Evolutionary conservation across 2,329 filamentous ascomycete genomes (phyloP).

Genomic region (Eutypella sp.): DNA sequence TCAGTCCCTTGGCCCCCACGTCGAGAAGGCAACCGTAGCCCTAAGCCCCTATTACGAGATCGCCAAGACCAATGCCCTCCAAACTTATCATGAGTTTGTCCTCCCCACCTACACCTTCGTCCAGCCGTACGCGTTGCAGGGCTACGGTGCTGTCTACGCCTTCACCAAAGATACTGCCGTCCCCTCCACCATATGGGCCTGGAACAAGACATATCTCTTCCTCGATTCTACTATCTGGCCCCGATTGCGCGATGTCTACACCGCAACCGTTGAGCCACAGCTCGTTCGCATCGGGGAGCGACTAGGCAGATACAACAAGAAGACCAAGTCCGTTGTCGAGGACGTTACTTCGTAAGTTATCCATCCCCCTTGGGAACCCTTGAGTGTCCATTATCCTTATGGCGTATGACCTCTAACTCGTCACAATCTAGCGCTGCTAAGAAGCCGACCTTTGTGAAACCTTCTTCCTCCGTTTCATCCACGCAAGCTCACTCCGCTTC

Average conservation of each 20-base stretch:
- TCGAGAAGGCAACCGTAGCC: slow-evolving; percentile 54
- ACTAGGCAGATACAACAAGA: slow-evolving; percentile 67
- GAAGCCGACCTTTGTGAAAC: slow-evolving; percentile 35
- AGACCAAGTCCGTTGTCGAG: slow-evolving; percentile 28
- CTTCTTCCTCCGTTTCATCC: slow-evolving; percentile 23
- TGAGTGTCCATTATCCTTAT: background rate
- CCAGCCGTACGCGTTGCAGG: slow-evolving; percentile 66
- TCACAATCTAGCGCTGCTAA: slow-evolving; percentile 16
- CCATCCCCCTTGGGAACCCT: slow-evolving; percentile 1
- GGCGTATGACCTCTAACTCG: slow-evolving; percentile 8
- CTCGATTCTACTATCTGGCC: slow-evolving; percentile 77
- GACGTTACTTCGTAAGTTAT: slow-evolving; percentile 28
- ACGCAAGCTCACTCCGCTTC: slow-evolving; percentile 22
- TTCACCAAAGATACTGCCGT: slow-evolving; percentile 66
- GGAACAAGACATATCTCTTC: slow-evolving; percentile 65
- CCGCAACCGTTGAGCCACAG: slow-evolving; percentile 92
- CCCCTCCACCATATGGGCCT: slow-evolving; percentile 66
- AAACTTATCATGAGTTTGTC: slow-evolving; percentile 67
- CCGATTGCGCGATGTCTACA: slow-evolving; percentile 72
- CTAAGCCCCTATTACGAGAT: slow-evolving; percentile 70
- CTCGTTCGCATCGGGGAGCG: slow-evolving; percentile 87
- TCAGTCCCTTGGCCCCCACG: slow-evolving; percentile 65
- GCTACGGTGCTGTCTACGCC: slow-evolving; percentile 60
- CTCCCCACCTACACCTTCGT: slow-evolving; percentile 71
- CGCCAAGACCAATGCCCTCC: slow-evolving; percentile 55